Percentiles rank a stretch among this genome's conserved stretches.
These are phyloP conservation scores for Colletotrichum karsti DNA, from an alignment of 2,329 filamentous ascomycete genomes.

Conservation along the genomic window DNA sequence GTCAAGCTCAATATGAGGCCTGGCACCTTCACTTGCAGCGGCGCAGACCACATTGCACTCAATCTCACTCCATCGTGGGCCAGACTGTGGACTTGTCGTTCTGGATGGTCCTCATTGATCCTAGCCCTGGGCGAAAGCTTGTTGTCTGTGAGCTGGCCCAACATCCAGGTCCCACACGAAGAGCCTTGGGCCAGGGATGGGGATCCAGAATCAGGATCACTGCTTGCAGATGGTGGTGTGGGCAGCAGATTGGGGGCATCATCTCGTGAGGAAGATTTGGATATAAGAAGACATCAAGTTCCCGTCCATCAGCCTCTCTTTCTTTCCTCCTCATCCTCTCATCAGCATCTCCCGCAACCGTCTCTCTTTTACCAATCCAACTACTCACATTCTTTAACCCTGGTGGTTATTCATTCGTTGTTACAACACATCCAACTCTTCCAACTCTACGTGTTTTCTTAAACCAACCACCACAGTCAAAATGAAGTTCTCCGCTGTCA, in stretches of 20 bases:
- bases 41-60: neutral
- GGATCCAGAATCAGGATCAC: constrained; percentile 1
- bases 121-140: constrained; percentile 13
- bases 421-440: constrained; percentile 5
- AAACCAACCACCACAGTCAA: constrained; percentile 28
- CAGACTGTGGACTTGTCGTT: neutral
- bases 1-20: neutral
- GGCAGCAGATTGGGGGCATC: neutral
- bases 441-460: constrained; percentile 14
- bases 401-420: constrained; percentile 29
- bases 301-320: neutral
- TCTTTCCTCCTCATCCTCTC: constrained; percentile 3
- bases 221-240: neutral
- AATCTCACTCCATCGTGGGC: constrained; percentile 15
- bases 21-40: neutral
- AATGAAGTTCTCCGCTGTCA: constrained; percentile 35
- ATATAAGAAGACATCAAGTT: constrained; percentile 20
- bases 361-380: constrained; percentile 38
- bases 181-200: constrained; percentile 8
- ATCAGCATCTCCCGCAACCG: constrained; percentile 23
- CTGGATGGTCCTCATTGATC: neutral
- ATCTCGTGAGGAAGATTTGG: neutral
- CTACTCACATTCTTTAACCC: constrained; percentile 36
- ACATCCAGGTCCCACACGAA: neutral
- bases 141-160: constrained; percentile 1